Evolutionary conservation across 495 filamentous ascomycete genomes (phyloP), one percentile per base, ranked within the genome.

Genomic region (Penicillium salamii): DNA sequence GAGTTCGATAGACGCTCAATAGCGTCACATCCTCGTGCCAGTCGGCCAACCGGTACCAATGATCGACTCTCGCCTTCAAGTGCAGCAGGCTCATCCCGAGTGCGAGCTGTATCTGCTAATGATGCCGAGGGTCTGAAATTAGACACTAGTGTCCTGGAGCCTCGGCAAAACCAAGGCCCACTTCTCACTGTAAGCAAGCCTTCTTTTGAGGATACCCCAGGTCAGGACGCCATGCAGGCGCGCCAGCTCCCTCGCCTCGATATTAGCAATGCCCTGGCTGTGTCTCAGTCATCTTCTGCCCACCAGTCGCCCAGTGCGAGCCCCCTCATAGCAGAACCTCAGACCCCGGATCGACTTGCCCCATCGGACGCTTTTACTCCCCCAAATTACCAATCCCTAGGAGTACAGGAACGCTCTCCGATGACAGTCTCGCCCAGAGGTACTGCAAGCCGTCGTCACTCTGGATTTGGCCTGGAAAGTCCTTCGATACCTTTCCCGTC

Each of bases 81-180:
- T 33, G 66, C 53, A 39, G 56, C 51, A 18, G 65, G 57, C 21
- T 61, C 63, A 12, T 52, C 65, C 50, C 71, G 79, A 23, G 54
- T 61, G 44, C 72, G 87, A 43, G 84, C 87, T 29, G 84, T 87
- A 18, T 89, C 86, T 28, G 76, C 85, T 24, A 88, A 86, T 55
- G 83, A 84, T 69, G 80, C 70, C 19, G 50, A 63, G 18, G 65
- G 71, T 8, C 46, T 79, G 32, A 69, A 58, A 45, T 42, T 78
- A 1, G 75, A 79, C 31, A 58, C 69, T 32, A 68, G 51, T 19
- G 23, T 69, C 5, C 56, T 62, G 41, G 53, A 47, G 14, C 53
- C 24, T 60, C 33, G 50, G 47, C 37, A 35, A 39, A 47, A 58
- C 24, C 28, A 58, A 52, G 47, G 42, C 49, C 58, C 52, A 12